Percentiles rank a stretch among this genome's conserved stretches.
These are phyloP conservation scores for Gastrolobium bilobum DNA, from an alignment of 306 rosid genomes.

Conservation along the genomic window DNA sequence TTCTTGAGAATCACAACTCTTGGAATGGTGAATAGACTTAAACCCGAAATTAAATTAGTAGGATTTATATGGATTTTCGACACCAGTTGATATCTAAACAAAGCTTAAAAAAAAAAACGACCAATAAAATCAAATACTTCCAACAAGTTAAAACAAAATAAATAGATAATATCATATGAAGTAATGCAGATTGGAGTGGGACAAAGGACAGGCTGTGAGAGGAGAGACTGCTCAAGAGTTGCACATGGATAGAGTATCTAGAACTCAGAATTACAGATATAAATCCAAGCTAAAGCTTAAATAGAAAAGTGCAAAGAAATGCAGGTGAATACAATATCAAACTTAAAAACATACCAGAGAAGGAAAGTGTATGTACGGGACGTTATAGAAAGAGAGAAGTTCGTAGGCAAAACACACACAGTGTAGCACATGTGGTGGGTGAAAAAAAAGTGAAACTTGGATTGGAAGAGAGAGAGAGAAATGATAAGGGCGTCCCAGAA, in stretches of 20 bases:
- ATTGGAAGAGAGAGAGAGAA: slow-evolving; percentile 13
- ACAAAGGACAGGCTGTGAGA: slow-evolving; percentile 39
- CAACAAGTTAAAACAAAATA: not conserved
- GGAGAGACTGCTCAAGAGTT: slow-evolving; percentile 15
- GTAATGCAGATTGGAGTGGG: slow-evolving; percentile 41
- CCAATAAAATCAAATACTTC: not conserved
- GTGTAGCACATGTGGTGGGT: slow-evolving; percentile 21
- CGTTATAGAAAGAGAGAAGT: slow-evolving; percentile 3
- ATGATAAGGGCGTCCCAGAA: slow-evolving; percentile 47
- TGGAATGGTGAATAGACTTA: too few species aligned
- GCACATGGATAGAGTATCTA: slow-evolving; percentile 35
- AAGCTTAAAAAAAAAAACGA: not conserved
- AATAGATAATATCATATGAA: not conserved
- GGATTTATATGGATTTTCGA: too few species aligned
- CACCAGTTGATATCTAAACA: too few species aligned
- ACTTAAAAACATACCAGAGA: slow-evolving; percentile 51
- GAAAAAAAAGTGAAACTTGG: slow-evolving; percentile 34
- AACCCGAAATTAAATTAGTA: too few species aligned
- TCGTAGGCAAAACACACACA: slow-evolving; percentile 1
- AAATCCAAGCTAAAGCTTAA: slow-evolving; percentile 8
- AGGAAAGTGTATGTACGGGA: slow-evolving; percentile 49
- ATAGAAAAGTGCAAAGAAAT: slow-evolving; percentile 37
- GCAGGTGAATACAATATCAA: slow-evolving; percentile 41
- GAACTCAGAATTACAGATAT: not conserved
- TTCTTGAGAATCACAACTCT: too few species aligned